These are phyloP conservation scores for Ustilago nuda DNA, from an alignment of 1,284 basidiomycete genomes.

Conservation along the genomic window DNA sequence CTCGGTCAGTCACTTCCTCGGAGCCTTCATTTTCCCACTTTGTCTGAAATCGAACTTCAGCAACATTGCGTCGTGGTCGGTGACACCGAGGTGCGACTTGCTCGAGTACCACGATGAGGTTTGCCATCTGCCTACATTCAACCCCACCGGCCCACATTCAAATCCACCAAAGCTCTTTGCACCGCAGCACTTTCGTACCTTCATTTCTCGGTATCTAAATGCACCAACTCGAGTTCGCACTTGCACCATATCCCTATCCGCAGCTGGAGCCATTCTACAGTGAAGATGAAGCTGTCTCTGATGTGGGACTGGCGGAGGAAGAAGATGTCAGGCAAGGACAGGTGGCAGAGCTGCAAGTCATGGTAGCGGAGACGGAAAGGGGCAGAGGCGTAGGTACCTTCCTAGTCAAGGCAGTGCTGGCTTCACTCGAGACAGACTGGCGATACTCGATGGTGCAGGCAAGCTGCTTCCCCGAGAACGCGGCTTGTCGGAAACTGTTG, in stretches of 20 bases:
- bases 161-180: too few species aligned
- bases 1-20: neutral
- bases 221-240: too few species aligned
- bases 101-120: too few species aligned
- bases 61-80: neutral
- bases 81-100: too few species aligned
- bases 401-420: conserved; percentile 24
- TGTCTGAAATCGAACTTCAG: neutral
- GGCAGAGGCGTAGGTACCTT: conserved; percentile 20
- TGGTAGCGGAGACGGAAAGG: conserved; percentile 41
- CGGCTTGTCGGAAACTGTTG: conserved; percentile 21
- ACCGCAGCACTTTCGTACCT: too few species aligned
- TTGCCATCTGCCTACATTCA: too few species aligned
- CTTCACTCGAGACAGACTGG: conserved; percentile 17
- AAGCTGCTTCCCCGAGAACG: conserved; percentile 33
- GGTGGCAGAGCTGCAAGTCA: conserved; percentile 30
- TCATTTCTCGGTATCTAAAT: too few species aligned
- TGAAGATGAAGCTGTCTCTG: conserved; percentile 11
- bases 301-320: neutral
- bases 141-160: too few species aligned
- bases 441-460: conserved; percentile 39
- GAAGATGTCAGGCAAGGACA: conserved; percentile 21
- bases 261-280: conserved; percentile 10
- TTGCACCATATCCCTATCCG: conserved; percentile 11
- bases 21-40: neutral